These are phyloP conservation scores for Trichophyton schoenleinii DNA, from an alignment of 2,329 filamentous ascomycete species.

Conservation along the genomic window DNA sequence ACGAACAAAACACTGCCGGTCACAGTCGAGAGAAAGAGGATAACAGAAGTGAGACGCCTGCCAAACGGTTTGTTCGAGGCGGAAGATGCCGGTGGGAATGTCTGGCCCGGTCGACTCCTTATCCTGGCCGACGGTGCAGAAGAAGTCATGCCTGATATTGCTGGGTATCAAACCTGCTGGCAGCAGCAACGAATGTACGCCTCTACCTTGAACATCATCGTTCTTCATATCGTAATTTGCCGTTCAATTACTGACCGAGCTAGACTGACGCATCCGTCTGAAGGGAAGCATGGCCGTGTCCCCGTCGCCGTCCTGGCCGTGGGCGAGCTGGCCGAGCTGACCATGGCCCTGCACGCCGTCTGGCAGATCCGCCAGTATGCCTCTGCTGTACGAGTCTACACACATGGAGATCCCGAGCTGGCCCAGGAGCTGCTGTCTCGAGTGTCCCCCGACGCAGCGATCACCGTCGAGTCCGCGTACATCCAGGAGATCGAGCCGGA, in stretches of 20 bases:
- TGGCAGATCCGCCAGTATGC: slow-evolving; percentile 37
- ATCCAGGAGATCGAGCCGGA: not conserved
- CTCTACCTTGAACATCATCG: not conserved
- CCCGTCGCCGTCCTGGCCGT: slow-evolving; percentile 38
- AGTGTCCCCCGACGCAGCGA: not conserved
- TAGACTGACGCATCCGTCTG: not conserved
- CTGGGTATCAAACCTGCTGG: slow-evolving; percentile 46
- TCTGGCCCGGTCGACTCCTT: slow-evolving; percentile 41
- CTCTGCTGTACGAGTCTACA: slow-evolving; percentile 39
- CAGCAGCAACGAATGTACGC: slow-evolving; percentile 34
- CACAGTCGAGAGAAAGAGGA: not conserved
- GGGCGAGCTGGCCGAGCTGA: slow-evolving; percentile 22
- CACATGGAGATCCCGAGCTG: slow-evolving; percentile 30
- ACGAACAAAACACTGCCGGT: not conserved
- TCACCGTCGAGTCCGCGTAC: not conserved
- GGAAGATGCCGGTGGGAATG: slow-evolving; percentile 31
- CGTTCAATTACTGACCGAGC: not conserved
- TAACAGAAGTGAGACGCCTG: not conserved
- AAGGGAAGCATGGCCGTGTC: slow-evolving; percentile 33
- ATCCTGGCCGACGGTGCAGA: slow-evolving; percentile 43
- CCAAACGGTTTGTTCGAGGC: slow-evolving; percentile 22
- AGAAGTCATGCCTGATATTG: slow-evolving; percentile 41
- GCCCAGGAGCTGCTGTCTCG: not conserved
- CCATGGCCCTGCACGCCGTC: slow-evolving; percentile 29
- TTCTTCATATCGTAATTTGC: not conserved